These are phyloP conservation scores for Cladosporium sp. DNA, from an alignment of 2,329 filamentous ascomycete genomes.

Conservation along the genomic window DNA sequence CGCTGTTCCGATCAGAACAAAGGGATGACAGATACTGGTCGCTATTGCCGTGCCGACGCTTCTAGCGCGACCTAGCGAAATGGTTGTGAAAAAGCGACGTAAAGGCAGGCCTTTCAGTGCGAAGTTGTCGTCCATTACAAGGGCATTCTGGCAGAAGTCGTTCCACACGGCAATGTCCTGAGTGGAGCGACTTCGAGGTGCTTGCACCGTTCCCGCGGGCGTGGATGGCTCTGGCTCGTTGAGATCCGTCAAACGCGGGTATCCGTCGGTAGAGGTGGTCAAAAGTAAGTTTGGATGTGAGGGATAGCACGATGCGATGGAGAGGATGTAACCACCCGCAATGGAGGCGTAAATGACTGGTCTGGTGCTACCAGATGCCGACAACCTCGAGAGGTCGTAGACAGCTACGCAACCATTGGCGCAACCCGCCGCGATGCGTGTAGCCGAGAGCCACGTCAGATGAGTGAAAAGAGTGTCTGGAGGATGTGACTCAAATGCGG, in stretches of 20 bases:
- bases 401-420: conserved; percentile 55
- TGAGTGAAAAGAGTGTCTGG: conserved; percentile 53
- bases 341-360: conserved; percentile 43
- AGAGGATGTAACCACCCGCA: conserved; percentile 46
- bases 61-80: conserved; percentile 35
- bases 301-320: conserved; percentile 49
- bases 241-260: conserved; percentile 52
- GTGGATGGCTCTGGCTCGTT: conserved; percentile 42
- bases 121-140: conserved; percentile 53
- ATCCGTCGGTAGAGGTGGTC: conserved; percentile 52
- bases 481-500: conserved; percentile 49
- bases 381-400: conserved; percentile 42
- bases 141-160: conserved; percentile 51
- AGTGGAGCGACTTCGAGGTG: conserved; percentile 48
- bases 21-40: conserved; percentile 52
- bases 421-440: conserved; percentile 51
- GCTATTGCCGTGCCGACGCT: conserved; percentile 39
- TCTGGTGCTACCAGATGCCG: conserved; percentile 34
- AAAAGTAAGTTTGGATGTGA: conserved; percentile 50
- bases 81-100: conserved; percentile 49
- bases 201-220: conserved; percentile 40
- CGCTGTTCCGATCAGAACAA: conserved; percentile 48
- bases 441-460: conserved; percentile 54
- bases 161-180: conserved; percentile 50
- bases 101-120: conserved; percentile 46